Evolutionary conservation across 1,284 basidiomycete genomes (phyloP).

Genomic region (Schizophyllum commune): DNA sequence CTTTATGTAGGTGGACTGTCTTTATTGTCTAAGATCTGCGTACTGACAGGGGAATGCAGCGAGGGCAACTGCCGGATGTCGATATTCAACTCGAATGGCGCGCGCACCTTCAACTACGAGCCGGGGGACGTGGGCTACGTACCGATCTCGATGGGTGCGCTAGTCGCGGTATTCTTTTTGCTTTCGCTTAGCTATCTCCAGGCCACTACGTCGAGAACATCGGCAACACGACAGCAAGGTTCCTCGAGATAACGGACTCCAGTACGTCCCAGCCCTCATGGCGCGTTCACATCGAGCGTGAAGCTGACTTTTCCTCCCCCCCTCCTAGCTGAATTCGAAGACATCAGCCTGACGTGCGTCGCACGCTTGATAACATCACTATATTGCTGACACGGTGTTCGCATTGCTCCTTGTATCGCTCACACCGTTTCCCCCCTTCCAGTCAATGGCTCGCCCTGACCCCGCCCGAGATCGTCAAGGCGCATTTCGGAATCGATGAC

Average conservation of each 20-base stretch:
- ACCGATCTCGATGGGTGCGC: conserved; percentile 39
- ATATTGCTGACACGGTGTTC: no score
- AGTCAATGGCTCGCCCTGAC: conserved; percentile 62
- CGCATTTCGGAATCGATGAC: conserved; percentile 43
- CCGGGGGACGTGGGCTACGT: conserved; percentile 55
- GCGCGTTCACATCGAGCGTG: neutral
- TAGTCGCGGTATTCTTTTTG: no score
- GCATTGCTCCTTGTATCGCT: no score
- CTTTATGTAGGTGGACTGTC: conserved; percentile 38
- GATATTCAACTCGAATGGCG: neutral
- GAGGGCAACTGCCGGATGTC: conserved; percentile 18
- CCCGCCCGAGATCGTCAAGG: conserved; percentile 54
- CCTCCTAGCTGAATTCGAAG: conserved; percentile 51
- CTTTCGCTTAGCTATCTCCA: no score
- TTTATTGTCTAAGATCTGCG: neutral
- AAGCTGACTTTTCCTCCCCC: conserved; percentile 36
- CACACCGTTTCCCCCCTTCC: conserved; percentile 19
- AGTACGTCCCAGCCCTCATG: neutral
- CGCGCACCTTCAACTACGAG: conserved; percentile 18
- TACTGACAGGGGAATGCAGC: conserved; percentile 34
- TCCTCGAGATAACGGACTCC: neutral
- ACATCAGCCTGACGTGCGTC: conserved; percentile 34
- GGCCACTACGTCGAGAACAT: conserved; percentile 68
- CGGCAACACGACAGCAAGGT: conserved; percentile 37
- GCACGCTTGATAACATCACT: no score